Evolutionary conservation across 176 grass and related monocot species (phyloP), one percentile per base, ranked within the genome.

Genomic region (Hyparrhenia diplandra): DNA sequence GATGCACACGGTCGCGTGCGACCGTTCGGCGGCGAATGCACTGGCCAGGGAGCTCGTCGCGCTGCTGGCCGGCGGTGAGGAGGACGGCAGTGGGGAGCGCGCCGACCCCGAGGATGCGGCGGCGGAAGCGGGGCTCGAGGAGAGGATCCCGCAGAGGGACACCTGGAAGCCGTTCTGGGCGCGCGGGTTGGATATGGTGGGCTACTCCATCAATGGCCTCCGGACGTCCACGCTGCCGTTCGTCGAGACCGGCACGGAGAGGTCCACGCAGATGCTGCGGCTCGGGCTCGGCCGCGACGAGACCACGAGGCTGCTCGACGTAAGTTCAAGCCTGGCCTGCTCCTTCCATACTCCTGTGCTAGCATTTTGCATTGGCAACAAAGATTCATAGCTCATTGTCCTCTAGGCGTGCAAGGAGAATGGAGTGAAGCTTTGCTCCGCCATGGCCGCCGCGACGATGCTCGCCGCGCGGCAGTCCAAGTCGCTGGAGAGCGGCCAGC

Each of bases 141-240:
- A 88, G 54, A 72, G 88, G 88, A 88, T 95, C 69, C 92, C 88
- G 23, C 79, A 93, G 82, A 61, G 71, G 71, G 96, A 95, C 81
- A 60, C 86, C 51, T 88, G 75, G 70, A 98, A 98, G 71, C 90
- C 96, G 51, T 98, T 98, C 80, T 98, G 92, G 96, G 86, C 84
- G 14, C 86, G 96, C 23, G 96, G 96, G 27, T 62, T 86, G 84
- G 96, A 98, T 76, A 73, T 98, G 83, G 60, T 95, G 17, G 92
- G 96, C 21, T 98, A 98, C 75, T 93, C 92, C 73, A 72, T 98
- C 68, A 98, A 95, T 75, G 96, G 96, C 8, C 83, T 98, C 27
- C 85, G 96, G 40, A 91, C 92, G 13, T 85, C 88, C 30, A 86
- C 80, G 35, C 78, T 98, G 58, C 88, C 69, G 43, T 95, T 95